phyloP scores from a whole-genome alignment of 2,329 filamentous ascomycete species.

The Epichloe gansuensis region DNA sequence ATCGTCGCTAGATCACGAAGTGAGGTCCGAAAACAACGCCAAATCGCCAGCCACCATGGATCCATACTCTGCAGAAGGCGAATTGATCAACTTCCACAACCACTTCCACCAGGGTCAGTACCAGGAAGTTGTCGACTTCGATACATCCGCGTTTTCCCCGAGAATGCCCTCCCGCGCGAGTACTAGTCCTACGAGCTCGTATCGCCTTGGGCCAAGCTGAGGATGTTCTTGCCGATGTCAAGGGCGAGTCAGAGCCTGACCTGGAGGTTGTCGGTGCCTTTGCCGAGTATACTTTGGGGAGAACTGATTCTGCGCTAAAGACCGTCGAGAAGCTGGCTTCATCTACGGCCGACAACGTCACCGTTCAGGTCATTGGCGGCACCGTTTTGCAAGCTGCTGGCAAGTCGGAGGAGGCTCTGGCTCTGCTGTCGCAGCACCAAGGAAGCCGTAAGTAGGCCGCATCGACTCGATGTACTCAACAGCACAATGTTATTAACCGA shows the following conservation, averaged over 20 bases:
- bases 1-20: not conserved
- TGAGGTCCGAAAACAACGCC: not conserved
- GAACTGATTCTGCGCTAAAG: conserved; percentile 48
- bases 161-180: conserved; percentile 64
- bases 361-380: conserved; percentile 72
- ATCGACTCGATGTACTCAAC: not conserved
- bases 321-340: conserved; percentile 55
- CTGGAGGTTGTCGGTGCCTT: conserved; percentile 66
- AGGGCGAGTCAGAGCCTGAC: conserved; percentile 56
- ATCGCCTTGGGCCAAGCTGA: conserved; percentile 70
- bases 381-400: conserved; percentile 70
- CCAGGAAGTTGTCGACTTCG: conserved; percentile 74
- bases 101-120: conserved; percentile 73
- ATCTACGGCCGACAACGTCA: conserved; percentile 57
- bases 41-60: conserved; percentile 41
- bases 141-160: conserved; percentile 66
- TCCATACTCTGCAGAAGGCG: conserved; percentile 58
- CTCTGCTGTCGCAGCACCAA: conserved; percentile 69
- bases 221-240: conserved; percentile 57
- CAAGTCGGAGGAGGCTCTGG: conserved; percentile 74
- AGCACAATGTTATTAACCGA: conserved; percentile 12
- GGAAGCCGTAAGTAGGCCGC: conserved; percentile 56
- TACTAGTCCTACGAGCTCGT: conserved; percentile 71
- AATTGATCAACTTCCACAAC: conserved; percentile 60
- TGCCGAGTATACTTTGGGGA: conserved; percentile 52